Conservation (phyloP, 805 yeast species). For the Monosporozyma unispora region DNA sequence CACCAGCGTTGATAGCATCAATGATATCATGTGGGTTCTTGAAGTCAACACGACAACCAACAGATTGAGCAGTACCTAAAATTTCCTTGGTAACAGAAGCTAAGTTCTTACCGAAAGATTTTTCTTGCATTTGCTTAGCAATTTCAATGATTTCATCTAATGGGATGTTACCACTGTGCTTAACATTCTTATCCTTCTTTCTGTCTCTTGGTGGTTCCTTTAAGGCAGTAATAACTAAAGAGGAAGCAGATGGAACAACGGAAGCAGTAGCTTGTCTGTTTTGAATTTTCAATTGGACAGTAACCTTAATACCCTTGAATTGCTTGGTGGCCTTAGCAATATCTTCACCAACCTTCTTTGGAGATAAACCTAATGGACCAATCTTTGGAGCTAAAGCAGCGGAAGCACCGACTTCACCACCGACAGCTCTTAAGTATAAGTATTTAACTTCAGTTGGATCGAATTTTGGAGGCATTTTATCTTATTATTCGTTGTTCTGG, state of each 20-base stretch:
- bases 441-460: conserved; percentile 98
- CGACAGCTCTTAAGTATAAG: conserved; percentile 99
- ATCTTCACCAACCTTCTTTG: conserved; percentile 99
- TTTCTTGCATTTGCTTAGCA: conserved; percentile 95
- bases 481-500: conserved; percentile 7
- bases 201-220: conserved; percentile 99
- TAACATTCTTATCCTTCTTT: conserved; percentile 99
- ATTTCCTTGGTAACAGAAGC: conserved; percentile 97
- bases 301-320: conserved; percentile 98
- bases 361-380: conserved; percentile 99
- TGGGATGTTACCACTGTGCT: conserved; percentile 98
- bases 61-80: conserved; percentile 99
- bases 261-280: conserved; percentile 99
- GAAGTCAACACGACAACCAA: conserved; percentile 98
- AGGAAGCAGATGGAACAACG: conserved; percentile 98
- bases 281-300: conserved; percentile 97
- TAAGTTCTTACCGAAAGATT: conserved; percentile 95
- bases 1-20: conserved; percentile 98
- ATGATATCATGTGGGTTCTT: conserved; percentile 99
- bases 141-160: conserved; percentile 93
- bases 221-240: conserved; percentile 96
- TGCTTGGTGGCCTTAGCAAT: conserved; percentile 99
- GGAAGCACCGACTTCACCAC: conserved; percentile 99
- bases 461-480: conserved; percentile 91
- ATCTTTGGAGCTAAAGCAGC: conserved; percentile 99